A percentile compares a stretch with the other conserved stretches of the same genome.
These are phyloP conservation scores for Pulveroboletus sp. DNA, from an alignment of 768 basidiomycete species.

Conservation along the genomic window DNA sequence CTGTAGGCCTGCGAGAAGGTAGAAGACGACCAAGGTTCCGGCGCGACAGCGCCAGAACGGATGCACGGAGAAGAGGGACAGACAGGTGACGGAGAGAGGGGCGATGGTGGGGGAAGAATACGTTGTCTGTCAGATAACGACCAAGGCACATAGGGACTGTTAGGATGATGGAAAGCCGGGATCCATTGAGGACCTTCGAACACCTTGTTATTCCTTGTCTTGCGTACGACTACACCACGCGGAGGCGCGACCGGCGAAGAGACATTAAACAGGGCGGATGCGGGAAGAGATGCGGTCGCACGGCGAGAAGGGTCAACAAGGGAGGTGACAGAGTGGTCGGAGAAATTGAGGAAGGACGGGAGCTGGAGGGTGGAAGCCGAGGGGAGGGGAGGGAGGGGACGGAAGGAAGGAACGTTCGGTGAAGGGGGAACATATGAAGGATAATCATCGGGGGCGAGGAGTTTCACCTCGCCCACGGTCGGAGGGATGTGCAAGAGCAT, in stretches of 20 bases:
- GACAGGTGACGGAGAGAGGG: conserved; percentile 32
- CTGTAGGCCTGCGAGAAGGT: conserved; percentile 15
- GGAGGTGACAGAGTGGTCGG: conserved; percentile 19
- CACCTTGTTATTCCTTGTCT: conserved; percentile 19
- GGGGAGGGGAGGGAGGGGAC: conserved; percentile 34
- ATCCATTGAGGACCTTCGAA: conserved; percentile 32
- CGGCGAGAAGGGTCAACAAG: conserved; percentile 7
- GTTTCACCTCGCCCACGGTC: conserved; percentile 3
- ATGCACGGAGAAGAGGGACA: conserved; percentile 34
- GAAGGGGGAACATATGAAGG: conserved; percentile 17
- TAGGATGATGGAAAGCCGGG: conserved; percentile 44
- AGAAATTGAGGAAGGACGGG: conserved; percentile 35
- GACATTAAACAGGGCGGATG: conserved; percentile 16
- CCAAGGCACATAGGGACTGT: conserved; percentile 57
- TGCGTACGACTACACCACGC: conserved; percentile 8
- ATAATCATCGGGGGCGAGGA: conserved; percentile 5
- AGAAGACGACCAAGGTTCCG: conserved; percentile 37
- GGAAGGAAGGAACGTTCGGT: conserved; percentile 18
- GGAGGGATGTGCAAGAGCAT: conserved; percentile 15
- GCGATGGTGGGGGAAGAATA: conserved; percentile 37
- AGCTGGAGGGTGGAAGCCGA: conserved; percentile 38
- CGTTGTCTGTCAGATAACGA: conserved; percentile 38
- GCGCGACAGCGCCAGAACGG: conserved; percentile 39
- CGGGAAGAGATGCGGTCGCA: conserved; percentile 11
- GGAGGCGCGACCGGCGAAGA: conserved; percentile 17